phyloP scores from a whole-genome alignment of 805 yeast genomes.

The Candida suzukii region DNA sequence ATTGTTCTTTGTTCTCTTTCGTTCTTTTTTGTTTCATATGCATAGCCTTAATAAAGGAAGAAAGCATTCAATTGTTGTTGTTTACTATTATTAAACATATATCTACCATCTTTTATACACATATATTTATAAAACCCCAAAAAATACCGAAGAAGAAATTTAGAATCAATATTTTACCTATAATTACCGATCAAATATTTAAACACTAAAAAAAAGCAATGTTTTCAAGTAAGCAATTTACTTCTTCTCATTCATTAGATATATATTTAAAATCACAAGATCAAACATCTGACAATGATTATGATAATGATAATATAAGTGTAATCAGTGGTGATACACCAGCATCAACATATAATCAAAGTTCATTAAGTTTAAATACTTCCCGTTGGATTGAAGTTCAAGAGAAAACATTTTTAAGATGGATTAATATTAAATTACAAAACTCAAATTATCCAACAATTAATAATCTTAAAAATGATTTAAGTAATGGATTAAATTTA shows the following conservation, averaged over 20 bases:
- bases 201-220: too few relatives aligned
- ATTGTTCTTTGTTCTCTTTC: too few relatives aligned
- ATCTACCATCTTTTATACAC: too few relatives aligned
- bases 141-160: too few relatives aligned
- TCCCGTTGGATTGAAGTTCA: constrained; percentile 35
- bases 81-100: too few relatives aligned
- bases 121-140: too few relatives aligned
- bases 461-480: constrained; percentile 23
- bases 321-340: not conserved
- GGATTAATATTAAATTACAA: constrained; percentile 37
- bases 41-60: too few relatives aligned
- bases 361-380: constrained; percentile 2
- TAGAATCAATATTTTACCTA: too few relatives aligned
- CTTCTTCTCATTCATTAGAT: not conserved
- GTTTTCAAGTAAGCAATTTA: not conserved
- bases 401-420: constrained; percentile 40
- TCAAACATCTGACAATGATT: not conserved
- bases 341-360: not conserved
- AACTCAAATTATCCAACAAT: constrained; percentile 12
- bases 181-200: too few relatives aligned
- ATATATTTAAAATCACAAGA: not conserved
- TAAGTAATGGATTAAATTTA: constrained; percentile 34
- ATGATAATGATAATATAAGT: not conserved
- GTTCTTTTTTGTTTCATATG: too few relatives aligned
- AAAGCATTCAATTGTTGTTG: too few relatives aligned